Percentiles rank a stretch among this genome's conserved stretches.
Evolutionary conservation across 2,329 filamentous ascomycete species (phyloP).

Genomic region (Alternaria panax): DNA sequence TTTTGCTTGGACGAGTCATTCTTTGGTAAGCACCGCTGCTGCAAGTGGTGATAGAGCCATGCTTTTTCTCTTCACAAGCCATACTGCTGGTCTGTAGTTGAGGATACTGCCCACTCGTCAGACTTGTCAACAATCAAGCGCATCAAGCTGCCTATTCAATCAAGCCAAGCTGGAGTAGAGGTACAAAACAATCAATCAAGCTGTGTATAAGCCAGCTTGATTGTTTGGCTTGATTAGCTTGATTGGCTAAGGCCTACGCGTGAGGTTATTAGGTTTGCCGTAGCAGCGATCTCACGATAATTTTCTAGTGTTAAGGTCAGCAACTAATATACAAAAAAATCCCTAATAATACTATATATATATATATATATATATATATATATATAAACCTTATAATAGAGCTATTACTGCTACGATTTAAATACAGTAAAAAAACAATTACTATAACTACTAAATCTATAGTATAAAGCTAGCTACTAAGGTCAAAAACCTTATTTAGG

Average conservation of each 20-base stretch:
- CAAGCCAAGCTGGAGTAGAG: not conserved
- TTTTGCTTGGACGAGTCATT: constrained; percentile 30
- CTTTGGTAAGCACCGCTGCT: constrained; percentile 37
- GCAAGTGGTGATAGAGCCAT: constrained; percentile 37
- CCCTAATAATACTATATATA: not conserved
- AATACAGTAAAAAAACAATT: not conserved
- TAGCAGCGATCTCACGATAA: not conserved
- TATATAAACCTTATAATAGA: not conserved
- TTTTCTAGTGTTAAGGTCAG: not conserved
- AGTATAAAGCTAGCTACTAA: no score
- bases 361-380: not conserved
- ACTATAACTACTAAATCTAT: not conserved
- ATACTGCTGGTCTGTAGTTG: constrained; percentile 35
- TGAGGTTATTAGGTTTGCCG: not conserved
- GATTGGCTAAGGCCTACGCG: not conserved
- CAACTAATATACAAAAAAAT: not conserved
- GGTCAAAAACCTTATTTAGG: not conserved
- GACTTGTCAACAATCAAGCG: not conserved
- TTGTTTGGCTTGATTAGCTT: not conserved
- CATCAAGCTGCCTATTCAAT: not conserved
- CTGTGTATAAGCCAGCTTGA: not conserved
- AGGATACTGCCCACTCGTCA: constrained; percentile 32
- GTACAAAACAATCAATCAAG: not conserved
- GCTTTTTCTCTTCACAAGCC: constrained; percentile 36
- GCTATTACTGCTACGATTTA: not conserved